phyloP scores from a whole-genome alignment of 2,329 filamentous ascomycete genomes.

The Colletotrichum kahawae region DNA sequence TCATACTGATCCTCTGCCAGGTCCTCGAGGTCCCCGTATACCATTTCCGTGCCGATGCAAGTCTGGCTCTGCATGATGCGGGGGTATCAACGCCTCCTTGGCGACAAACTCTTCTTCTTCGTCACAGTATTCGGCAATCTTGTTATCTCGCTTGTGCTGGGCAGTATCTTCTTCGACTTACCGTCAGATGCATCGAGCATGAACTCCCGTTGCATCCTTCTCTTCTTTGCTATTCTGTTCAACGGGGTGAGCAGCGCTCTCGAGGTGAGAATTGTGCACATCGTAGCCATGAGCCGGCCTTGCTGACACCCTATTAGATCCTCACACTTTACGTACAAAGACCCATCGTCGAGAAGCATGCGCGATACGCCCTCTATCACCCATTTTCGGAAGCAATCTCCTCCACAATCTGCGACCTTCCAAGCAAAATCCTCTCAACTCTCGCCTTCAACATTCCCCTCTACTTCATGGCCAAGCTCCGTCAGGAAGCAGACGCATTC shows the following conservation, averaged over 20 bases:
- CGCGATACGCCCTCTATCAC: conserved; percentile 35
- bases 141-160: conserved; percentile 57
- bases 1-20: background rate
- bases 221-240: conserved; percentile 38
- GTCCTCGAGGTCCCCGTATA: conserved; percentile 52
- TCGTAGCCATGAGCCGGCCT: accelerated
- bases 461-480: conserved; percentile 70
- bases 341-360: conserved; percentile 31
- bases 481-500: conserved; percentile 57
- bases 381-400: conserved; percentile 25
- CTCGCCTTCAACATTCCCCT: conserved; percentile 65
- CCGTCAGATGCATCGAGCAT: conserved; percentile 57
- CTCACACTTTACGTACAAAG: conserved; percentile 27
- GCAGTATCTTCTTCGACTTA: conserved; percentile 70
- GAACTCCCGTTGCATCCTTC: conserved; percentile 39
- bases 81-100: conserved; percentile 59
- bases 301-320: background rate
- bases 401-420: conserved; percentile 6
- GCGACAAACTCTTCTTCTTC: conserved; percentile 70
- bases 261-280: conserved; percentile 6
- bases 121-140: conserved; percentile 50
- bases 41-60: conserved; percentile 66
- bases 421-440: conserved; percentile 46
- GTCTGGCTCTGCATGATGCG: conserved; percentile 62
- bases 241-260: conserved; percentile 30